Evolutionary conservation across 2,329 filamentous ascomycete genomes (phyloP).

Genomic region (Aspergillus persii): DNA sequence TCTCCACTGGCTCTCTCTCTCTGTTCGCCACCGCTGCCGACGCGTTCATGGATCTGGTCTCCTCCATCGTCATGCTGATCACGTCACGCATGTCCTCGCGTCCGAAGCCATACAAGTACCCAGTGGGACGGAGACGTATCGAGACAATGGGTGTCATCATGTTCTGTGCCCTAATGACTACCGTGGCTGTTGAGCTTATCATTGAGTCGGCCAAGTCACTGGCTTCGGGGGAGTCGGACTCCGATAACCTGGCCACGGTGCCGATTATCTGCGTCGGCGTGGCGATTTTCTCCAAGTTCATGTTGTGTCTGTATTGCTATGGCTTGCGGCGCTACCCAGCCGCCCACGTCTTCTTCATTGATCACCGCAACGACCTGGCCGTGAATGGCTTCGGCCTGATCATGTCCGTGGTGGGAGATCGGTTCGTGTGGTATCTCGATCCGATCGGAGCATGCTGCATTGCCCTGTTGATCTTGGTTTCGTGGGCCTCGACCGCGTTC

Average conservation of each 20-base stretch:
- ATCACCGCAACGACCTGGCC: slow-evolving; percentile 1
- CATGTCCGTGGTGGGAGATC: background rate
- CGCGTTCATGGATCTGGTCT: slow-evolving; percentile 3
- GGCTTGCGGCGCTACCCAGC: background rate
- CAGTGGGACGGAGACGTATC: background rate
- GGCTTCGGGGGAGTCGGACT: background rate
- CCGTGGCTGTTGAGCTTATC: background rate
- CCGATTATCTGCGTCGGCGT: slow-evolving; percentile 1
- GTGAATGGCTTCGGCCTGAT: slow-evolving; percentile 1
- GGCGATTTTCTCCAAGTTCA: slow-evolving; percentile 1
- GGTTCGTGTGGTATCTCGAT: slow-evolving; percentile 2
- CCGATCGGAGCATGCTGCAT: slow-evolving; percentile 1
- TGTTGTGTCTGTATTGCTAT: background rate
- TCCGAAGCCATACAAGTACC: slow-evolving; percentile 2
- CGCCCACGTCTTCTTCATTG: slow-evolving; percentile 2
- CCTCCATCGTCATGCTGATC: slow-evolving; percentile 1
- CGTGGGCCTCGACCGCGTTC: slow-evolving; percentile 1
- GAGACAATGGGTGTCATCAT: slow-evolving; percentile 2
- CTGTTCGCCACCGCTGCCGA: slow-evolving; percentile 1
- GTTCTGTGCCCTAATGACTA: slow-evolving; percentile 4
- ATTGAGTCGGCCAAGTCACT: slow-evolving; percentile 4
- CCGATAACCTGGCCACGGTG: background rate
- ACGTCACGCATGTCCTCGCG: background rate
- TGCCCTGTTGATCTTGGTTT: background rate
- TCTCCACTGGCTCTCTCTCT: background rate